phyloP scores from a whole-genome alignment of 805 yeast genomes.

The Wickerhamomyces rabaulensis region DNA sequence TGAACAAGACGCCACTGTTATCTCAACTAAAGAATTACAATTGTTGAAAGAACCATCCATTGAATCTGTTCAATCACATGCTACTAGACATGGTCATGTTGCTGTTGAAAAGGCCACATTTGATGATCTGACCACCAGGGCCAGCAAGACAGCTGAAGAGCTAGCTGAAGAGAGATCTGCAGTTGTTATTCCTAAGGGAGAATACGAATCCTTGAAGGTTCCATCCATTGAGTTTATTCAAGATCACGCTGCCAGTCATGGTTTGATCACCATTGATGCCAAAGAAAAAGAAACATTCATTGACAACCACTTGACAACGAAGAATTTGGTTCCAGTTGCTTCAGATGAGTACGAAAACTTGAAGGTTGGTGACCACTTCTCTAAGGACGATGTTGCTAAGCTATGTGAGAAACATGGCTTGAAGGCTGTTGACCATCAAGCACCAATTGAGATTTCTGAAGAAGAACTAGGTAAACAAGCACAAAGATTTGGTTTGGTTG shows the following conservation, averaged over 20 bases:
- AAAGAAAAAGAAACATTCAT: not conserved
- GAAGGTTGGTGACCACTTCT: constrained; percentile 2
- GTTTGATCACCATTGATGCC: constrained; percentile 9
- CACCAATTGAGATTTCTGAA: not conserved
- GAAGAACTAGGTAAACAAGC: not conserved
- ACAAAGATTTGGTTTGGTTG: constrained; percentile 3
- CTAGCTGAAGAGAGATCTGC: constrained; percentile 18
- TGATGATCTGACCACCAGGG: constrained; percentile 5
- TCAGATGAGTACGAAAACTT: constrained; percentile 14
- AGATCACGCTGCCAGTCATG: constrained; percentile 7
- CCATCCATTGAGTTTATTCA: constrained; percentile 3
- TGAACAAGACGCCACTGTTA: constrained; percentile 3
- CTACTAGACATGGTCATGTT: constrained; percentile 6
- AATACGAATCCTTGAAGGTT: constrained; percentile 13
- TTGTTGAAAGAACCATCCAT: constrained; percentile 1
- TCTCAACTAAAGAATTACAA: not conserved
- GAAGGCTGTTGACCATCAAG: not conserved
- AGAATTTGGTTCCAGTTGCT: constrained; percentile 1
- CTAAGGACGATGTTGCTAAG: constrained; percentile 18
- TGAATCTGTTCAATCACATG: constrained; percentile 1
- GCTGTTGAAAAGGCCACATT: constrained; percentile 9
- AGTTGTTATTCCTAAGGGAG: constrained; percentile 18
- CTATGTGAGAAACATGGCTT: constrained; percentile 10
- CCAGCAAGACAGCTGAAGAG: constrained; percentile 17
- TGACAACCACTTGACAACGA: not conserved